A percentile compares a stretch with the other conserved stretches of the same genome.
Evolutionary conservation across 2,329 filamentous ascomycete species (phyloP).

Genomic region (Fusarium pseudonygamai): DNA sequence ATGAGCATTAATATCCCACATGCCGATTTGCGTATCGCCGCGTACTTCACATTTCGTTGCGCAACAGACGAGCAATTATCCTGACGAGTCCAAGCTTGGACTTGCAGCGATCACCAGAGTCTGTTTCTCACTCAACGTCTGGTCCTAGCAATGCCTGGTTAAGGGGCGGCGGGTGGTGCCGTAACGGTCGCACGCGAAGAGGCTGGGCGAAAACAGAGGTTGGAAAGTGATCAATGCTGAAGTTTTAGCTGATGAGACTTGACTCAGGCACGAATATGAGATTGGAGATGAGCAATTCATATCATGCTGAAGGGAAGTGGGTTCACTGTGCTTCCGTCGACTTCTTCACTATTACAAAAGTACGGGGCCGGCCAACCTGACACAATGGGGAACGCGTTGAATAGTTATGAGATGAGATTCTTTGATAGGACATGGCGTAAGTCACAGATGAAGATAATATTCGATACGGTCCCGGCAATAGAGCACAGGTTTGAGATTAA

Average conservation of each 20-base stretch:
- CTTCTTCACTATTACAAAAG: constrained; percentile 6
- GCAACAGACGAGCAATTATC: background rate
- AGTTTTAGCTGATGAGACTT: constrained; percentile 36
- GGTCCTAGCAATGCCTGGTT: constrained; percentile 70
- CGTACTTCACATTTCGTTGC: constrained; percentile 68
- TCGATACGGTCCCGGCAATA: constrained; percentile 2
- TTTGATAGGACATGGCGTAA: background rate
- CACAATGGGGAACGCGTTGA: background rate
- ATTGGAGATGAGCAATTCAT: constrained; percentile 1
- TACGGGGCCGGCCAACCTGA: constrained; percentile 5
- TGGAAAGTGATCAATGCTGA: constrained; percentile 60
- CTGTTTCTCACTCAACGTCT: constrained; percentile 68
- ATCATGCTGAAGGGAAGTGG: background rate
- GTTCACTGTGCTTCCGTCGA: constrained; percentile 9
- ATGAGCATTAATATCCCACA: constrained; percentile 59
- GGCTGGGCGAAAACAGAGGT: constrained; percentile 71
- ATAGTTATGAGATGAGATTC: constrained; percentile 22
- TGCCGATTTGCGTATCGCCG: constrained; percentile 70
- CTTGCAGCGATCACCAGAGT: constrained; percentile 66
- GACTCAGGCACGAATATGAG: background rate
- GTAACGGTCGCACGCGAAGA: constrained; percentile 70
- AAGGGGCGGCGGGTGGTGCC: constrained; percentile 68
- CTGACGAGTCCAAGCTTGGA: constrained; percentile 56
- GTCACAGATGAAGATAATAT: background rate
- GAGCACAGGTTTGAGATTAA: constrained; percentile 20